phyloP scores from a whole-genome alignment of 2,329 filamentous ascomycete genomes.

The Myriangium duriaei region DNA sequence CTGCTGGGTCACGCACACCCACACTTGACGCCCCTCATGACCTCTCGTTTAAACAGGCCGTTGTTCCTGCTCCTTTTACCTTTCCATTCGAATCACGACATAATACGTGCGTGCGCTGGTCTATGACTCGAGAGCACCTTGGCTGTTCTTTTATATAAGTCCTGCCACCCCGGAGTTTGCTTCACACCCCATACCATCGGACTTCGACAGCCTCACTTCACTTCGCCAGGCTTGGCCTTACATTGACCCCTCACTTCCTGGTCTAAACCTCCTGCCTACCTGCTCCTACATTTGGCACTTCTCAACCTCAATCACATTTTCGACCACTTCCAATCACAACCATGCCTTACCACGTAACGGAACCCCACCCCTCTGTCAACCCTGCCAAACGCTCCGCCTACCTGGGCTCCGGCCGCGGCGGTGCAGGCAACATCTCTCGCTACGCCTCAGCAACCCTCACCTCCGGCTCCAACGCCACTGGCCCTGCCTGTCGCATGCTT shows the following conservation, averaged over 20 bases:
- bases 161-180: neutral
- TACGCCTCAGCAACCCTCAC: conserved; percentile 44
- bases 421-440: conserved; percentile 46
- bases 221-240: neutral
- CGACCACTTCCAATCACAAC: conserved; percentile 13
- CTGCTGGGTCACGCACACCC: neutral
- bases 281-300: too few species aligned
- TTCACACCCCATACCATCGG: neutral
- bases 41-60: neutral
- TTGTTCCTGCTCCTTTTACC: neutral
- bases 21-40: neutral
- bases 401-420: conserved; percentile 43
- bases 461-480: conserved; percentile 29
- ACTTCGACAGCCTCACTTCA: neutral
- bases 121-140: too few species aligned
- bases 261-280: too few species aligned
- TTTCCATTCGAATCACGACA: neutral
- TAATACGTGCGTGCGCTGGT: neutral
- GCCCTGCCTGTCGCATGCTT: conserved; percentile 27
- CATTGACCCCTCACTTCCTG: neutral
- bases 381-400: conserved; percentile 26
- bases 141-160: neutral
- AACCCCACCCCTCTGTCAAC: conserved; percentile 48
- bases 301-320: neutral
- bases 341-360: conserved; percentile 43